These are phyloP conservation scores for Lentinula sp. DNA, from an alignment of 768 basidiomycete species.

Conservation along the genomic window DNA sequence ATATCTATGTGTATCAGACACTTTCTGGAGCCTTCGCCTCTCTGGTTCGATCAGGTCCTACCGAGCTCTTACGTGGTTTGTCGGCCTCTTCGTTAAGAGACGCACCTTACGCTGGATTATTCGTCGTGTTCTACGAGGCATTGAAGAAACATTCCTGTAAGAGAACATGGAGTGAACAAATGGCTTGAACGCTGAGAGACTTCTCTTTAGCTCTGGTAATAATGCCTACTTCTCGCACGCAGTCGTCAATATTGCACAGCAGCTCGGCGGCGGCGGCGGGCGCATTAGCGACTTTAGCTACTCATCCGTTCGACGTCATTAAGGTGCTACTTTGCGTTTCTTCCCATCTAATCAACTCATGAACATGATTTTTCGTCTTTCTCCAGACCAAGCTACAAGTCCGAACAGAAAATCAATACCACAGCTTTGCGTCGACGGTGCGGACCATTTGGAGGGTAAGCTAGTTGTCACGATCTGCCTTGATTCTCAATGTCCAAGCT, in stretches of 20 bases:
- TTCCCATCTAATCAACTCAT: constrained; percentile 2
- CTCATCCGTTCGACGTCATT: constrained; percentile 92
- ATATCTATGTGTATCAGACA: constrained; percentile 65
- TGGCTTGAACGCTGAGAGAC: constrained; percentile 1
- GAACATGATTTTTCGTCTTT: neutral
- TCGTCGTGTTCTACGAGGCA: constrained; percentile 82
- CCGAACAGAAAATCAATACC: constrained; percentile 69
- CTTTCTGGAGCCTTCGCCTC: constrained; percentile 52
- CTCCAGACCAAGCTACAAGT: constrained; percentile 88
- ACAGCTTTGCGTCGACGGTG: constrained; percentile 60
- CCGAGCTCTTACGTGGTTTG: constrained; percentile 81
- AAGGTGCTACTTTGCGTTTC: constrained; percentile 47
- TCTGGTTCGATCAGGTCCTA: constrained; percentile 64
- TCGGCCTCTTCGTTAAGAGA: constrained; percentile 87
- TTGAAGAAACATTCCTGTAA: constrained; percentile 70
- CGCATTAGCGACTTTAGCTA: constrained; percentile 74
- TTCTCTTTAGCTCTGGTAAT: constrained; percentile 31
- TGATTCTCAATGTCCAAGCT: neutral
- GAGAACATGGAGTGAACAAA: neutral
- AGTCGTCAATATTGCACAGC: constrained; percentile 51
- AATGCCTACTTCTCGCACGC: constrained; percentile 32
- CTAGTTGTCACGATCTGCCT: neutral
- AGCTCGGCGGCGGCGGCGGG: constrained; percentile 76
- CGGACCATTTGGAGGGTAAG: constrained; percentile 64
- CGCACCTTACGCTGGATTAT: constrained; percentile 90